A percentile compares a stretch with the other conserved stretches of the same genome.
Evolutionary conservation across 2,329 filamentous ascomycete species (phyloP).

Genomic region (Aciculosporium take): DNA sequence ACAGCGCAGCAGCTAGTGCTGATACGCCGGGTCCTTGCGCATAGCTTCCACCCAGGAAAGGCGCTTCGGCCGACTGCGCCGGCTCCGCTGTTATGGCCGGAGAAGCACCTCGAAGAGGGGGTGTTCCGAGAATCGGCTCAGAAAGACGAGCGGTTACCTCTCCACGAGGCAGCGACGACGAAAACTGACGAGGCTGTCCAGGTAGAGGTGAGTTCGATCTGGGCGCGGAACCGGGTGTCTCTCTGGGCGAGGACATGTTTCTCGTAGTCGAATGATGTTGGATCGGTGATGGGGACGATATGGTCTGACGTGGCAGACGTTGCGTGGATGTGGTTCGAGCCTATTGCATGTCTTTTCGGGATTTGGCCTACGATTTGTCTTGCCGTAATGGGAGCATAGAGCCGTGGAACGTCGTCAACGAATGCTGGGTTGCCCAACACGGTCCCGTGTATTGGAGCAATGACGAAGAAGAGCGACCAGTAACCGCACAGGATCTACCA

Average conservation of each 20-base stretch:
- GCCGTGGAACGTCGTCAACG: background rate
- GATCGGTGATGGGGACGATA: background rate
- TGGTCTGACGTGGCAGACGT: background rate
- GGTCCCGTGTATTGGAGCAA: background rate
- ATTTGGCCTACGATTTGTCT: background rate
- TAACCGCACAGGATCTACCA: background rate
- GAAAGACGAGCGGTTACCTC: slow-evolving; percentile 47
- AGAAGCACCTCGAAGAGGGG: slow-evolving; percentile 22
- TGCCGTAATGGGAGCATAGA: background rate
- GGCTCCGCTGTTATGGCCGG: slow-evolving; percentile 14
- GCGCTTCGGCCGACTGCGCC: slow-evolving; percentile 33
- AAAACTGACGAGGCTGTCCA: slow-evolving; percentile 29
- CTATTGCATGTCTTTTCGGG: slow-evolving; percentile 1
- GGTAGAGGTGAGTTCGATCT: slow-evolving; percentile 35
- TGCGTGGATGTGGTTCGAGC: background rate
- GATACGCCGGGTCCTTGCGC: slow-evolving; percentile 69
- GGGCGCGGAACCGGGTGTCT: slow-evolving; percentile 22
- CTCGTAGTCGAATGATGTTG: background rate
- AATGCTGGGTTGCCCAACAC: background rate
- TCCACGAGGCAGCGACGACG: slow-evolving; percentile 41
- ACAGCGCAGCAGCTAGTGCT: slow-evolving; percentile 76
- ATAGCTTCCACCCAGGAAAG: slow-evolving; percentile 50
- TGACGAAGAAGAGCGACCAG: background rate
- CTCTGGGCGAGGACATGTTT: slow-evolving; percentile 24
- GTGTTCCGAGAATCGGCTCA: slow-evolving; percentile 35